phyloP scores from a whole-genome alignment of 1,139 yeast genomes.

The Suhomyces bribrorum region DNA sequence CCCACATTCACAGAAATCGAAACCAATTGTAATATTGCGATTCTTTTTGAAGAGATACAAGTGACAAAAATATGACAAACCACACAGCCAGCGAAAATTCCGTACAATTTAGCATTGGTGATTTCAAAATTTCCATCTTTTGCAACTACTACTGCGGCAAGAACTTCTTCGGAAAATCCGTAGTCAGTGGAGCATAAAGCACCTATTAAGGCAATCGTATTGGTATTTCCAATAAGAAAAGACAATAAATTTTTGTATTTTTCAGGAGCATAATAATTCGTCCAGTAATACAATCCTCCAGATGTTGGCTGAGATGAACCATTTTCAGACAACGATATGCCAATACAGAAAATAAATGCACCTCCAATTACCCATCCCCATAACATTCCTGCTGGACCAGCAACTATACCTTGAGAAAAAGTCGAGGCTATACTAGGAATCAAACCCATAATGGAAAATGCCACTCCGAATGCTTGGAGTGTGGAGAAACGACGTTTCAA shows the following conservation, averaged over 20 bases:
- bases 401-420: slow-evolving; percentile 25
- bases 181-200: slow-evolving; percentile 60
- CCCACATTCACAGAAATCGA: slow-evolving; percentile 23
- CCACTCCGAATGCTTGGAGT: slow-evolving; percentile 51
- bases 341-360: slow-evolving; percentile 56
- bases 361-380: slow-evolving; percentile 74
- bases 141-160: slow-evolving; percentile 52
- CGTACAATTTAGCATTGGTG: slow-evolving; percentile 51
- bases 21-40: slow-evolving; percentile 21
- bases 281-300: slow-evolving; percentile 65
- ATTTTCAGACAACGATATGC: slow-evolving; percentile 65
- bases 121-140: slow-evolving; percentile 49
- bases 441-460: slow-evolving; percentile 54
- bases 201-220: slow-evolving; percentile 57
- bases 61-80: slow-evolving; percentile 47
- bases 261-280: slow-evolving; percentile 51
- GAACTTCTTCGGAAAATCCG: slow-evolving; percentile 56
- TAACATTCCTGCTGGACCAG: slow-evolving; percentile 58
- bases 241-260: slow-evolving; percentile 37
- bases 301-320: slow-evolving; percentile 72
- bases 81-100: slow-evolving; percentile 55
- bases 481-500: slow-evolving; percentile 46
- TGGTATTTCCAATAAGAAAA: slow-evolving; percentile 60
- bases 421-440: slow-evolving; percentile 48
- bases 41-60: slow-evolving; percentile 44